These are phyloP conservation scores for Aspergillus incahuasiensis DNA, from an alignment of 495 filamentous ascomycete genomes.

Conservation along the genomic window DNA sequence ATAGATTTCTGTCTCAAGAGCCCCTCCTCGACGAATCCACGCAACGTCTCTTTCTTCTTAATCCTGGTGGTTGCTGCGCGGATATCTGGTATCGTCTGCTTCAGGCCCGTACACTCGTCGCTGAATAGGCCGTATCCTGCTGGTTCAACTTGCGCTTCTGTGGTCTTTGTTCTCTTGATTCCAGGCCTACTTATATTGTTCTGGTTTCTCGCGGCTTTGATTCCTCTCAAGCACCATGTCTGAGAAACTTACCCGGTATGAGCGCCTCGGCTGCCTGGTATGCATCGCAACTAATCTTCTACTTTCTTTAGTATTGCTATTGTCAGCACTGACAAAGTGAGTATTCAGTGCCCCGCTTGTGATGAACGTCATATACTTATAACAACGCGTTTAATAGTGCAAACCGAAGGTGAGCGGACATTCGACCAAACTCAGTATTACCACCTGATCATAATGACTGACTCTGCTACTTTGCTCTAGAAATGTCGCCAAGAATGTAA, in stretches of 20 bases:
- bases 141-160: constrained; percentile 4
- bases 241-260: constrained; percentile 81
- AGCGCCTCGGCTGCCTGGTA: not conserved
- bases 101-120: constrained; percentile 15
- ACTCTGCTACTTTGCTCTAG: constrained; percentile 29
- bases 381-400: constrained; percentile 54
- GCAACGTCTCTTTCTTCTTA: constrained; percentile 11
- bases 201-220: constrained; percentile 15
- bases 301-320: constrained; percentile 76
- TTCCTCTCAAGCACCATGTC: constrained; percentile 54
- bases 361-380: constrained; percentile 13
- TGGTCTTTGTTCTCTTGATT: constrained; percentile 2
- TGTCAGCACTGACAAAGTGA: constrained; percentile 93
- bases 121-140: constrained; percentile 9
- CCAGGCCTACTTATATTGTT: not conserved
- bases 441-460: not conserved
- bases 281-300: constrained; percentile 9
- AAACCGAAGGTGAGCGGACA: constrained; percentile 77
- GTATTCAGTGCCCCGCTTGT: constrained; percentile 34
- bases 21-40: constrained; percentile 21
- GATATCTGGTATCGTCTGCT: constrained; percentile 17
- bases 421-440: not conserved
- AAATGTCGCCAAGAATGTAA: constrained; percentile 99
- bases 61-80: constrained; percentile 16
- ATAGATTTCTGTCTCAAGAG: constrained; percentile 27